Percentiles rank a stretch among this genome's conserved stretches.
Conservation (phyloP, 805 yeast genomes). For the Saccharomycopsis babjevae region DNA sequence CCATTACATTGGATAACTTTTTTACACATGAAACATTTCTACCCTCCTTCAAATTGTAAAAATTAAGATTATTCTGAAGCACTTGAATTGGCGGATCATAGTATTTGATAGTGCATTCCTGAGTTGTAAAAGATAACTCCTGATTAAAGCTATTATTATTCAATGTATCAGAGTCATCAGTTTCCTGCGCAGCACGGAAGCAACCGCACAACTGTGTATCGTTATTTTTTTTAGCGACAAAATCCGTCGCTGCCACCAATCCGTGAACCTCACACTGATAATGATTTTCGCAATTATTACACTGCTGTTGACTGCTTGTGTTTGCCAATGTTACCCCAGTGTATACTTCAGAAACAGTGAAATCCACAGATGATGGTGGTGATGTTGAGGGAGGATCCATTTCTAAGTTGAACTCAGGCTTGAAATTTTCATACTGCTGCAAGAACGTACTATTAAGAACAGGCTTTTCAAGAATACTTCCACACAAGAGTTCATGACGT, state of each 20-base stretch:
- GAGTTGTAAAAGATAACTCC: background rate
- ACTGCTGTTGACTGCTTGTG: background rate
- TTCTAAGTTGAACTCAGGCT: background rate
- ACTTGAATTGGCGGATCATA: background rate
- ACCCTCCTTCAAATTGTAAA: background rate
- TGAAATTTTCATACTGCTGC: background rate
- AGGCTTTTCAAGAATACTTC: background rate
- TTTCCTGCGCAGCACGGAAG: background rate
- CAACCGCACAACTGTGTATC: background rate
- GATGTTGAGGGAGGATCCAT: background rate
- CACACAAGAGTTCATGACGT: background rate
- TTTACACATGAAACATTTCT: background rate
- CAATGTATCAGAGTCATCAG: background rate
- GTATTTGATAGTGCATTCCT: background rate
- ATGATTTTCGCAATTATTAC: background rate
- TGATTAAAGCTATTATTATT: background rate
- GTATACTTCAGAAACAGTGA: background rate
- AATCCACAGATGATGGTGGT: background rate
- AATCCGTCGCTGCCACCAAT: background rate
- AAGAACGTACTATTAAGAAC: background rate
- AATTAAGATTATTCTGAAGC: background rate
- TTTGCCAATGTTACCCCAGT: background rate
- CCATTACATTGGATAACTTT: background rate
- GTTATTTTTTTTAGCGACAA: background rate
- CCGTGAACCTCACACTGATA: background rate